A percentile compares a stretch with the other conserved stretches of the same genome.
Evolutionary conservation across 2,329 filamentous ascomycete genomes (phyloP).

Genomic region (Dothistroma septosporum): DNA sequence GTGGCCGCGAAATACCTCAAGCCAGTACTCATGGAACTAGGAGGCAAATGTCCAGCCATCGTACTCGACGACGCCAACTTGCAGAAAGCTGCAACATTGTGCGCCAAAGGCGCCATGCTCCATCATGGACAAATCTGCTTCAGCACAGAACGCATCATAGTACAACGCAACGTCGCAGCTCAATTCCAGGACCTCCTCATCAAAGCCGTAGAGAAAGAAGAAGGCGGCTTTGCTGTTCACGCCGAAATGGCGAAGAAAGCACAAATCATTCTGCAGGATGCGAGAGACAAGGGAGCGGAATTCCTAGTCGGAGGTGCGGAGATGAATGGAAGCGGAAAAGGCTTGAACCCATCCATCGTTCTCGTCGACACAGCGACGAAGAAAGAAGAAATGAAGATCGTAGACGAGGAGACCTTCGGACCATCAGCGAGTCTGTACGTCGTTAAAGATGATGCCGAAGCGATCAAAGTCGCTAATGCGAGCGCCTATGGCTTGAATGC

Average conservation of each 20-base stretch:
- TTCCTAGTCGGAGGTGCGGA: slow-evolving; percentile 25
- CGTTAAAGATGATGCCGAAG: slow-evolving; percentile 26
- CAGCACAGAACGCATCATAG: slow-evolving; percentile 35
- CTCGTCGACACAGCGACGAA: slow-evolving; percentile 3
- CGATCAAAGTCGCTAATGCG: slow-evolving; percentile 22
- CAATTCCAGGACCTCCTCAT: slow-evolving; percentile 20
- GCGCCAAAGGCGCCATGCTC: slow-evolving; percentile 28
- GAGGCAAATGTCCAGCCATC: slow-evolving; percentile 39
- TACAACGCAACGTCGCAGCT: slow-evolving; percentile 21
- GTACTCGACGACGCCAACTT: slow-evolving; percentile 8
- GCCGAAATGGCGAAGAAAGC: slow-evolving; percentile 32
- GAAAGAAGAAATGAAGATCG: slow-evolving; percentile 21
- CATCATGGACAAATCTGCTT: slow-evolving; percentile 39
- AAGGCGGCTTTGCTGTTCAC: slow-evolving; percentile 20
- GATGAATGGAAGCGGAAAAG: slow-evolving; percentile 7
- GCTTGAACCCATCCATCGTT: slow-evolving; percentile 21
- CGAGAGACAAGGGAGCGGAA: slow-evolving; percentile 23
- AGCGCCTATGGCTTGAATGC: slow-evolving; percentile 31
- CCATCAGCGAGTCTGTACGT: slow-evolving; percentile 27
- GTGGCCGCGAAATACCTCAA: slow-evolving; percentile 9
- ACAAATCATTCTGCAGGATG: slow-evolving; percentile 26
- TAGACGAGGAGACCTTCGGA: slow-evolving; percentile 32
- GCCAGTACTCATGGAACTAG: slow-evolving; percentile 44
- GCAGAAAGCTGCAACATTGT: slow-evolving; percentile 32
- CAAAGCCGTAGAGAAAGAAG: slow-evolving; percentile 2